These are phyloP conservation scores for Phytophthora boehmeriae DNA, from an alignment of 352 stramenopile species.

Conservation along the genomic window DNA sequence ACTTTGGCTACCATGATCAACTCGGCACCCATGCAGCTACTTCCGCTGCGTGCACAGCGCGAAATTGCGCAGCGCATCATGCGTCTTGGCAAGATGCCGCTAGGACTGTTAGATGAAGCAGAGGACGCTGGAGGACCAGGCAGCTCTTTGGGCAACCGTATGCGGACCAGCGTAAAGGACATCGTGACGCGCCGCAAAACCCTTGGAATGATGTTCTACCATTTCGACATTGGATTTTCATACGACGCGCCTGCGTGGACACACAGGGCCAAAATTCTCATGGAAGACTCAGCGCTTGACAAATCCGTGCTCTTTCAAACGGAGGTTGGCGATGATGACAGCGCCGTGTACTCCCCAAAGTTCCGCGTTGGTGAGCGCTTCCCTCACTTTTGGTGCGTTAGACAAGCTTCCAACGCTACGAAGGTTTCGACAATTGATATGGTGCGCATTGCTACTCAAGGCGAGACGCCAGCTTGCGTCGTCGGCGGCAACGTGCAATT, in stretches of 20 bases:
- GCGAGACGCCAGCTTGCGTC: no score
- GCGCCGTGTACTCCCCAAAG: conserved; percentile 45
- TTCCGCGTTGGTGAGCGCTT: conserved; percentile 67
- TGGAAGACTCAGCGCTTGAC: conserved; percentile 64
- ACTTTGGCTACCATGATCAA: conserved; percentile 64
- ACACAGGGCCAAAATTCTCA: conserved; percentile 52
- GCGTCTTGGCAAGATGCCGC: conserved; percentile 66
- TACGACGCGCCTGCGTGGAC: conserved; percentile 63
- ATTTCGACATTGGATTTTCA: conserved; percentile 87
- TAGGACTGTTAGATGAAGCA: conserved; percentile 55
- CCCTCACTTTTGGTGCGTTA: conserved; percentile 67
- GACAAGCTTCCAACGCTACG: conserved; percentile 1
- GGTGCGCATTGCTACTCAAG: conserved; percentile 17
- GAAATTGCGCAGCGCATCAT: conserved; percentile 75
- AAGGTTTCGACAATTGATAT: conserved; percentile 65
- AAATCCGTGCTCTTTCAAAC: conserved; percentile 51
- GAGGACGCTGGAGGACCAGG: conserved; percentile 28
- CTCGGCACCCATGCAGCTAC: conserved; percentile 59
- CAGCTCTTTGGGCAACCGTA: conserved; percentile 59
- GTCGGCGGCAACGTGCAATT: conserved; percentile 62
- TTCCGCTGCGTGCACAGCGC: conserved; percentile 59
- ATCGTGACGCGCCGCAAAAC: conserved; percentile 60
- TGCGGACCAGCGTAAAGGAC: conserved; percentile 60
- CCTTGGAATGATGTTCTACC: conserved; percentile 88
- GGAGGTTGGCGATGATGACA: conserved; percentile 12